A percentile compares a stretch with the other conserved stretches of the same genome.
Conservation (phyloP, 805 yeast species). For the Zygotorulaspora florentina region DNA sequence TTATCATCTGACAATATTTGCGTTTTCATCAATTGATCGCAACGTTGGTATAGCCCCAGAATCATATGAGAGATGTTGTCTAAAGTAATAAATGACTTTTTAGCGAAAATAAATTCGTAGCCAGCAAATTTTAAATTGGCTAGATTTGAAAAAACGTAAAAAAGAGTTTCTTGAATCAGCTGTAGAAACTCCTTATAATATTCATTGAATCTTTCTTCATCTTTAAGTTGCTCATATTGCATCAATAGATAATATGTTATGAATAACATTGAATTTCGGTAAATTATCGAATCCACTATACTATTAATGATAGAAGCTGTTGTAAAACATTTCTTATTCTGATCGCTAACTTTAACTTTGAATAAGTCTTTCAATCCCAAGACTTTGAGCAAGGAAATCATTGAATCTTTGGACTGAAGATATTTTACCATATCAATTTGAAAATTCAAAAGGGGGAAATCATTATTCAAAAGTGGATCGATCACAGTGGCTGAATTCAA, state of each 20-base stretch:
- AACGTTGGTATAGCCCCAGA: slow-evolving; percentile 26
- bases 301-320: slow-evolving; percentile 25
- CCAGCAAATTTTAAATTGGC: slow-evolving; percentile 32
- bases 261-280: slow-evolving; percentile 26
- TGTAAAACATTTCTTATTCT: slow-evolving; percentile 22
- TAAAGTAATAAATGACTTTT: slow-evolving; percentile 25
- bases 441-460: slow-evolving; percentile 18
- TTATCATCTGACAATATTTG: slow-evolving; percentile 3
- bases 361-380: slow-evolving; percentile 17
- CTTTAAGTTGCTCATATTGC: slow-evolving; percentile 25
- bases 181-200: slow-evolving; percentile 25
- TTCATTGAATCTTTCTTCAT: slow-evolving; percentile 18
- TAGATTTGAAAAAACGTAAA: slow-evolving; percentile 31
- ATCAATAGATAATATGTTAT: slow-evolving; percentile 23
- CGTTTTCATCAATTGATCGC: slow-evolving; percentile 3
- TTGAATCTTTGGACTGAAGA: slow-evolving; percentile 25
- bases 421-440: slow-evolving; percentile 27
- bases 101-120: slow-evolving; percentile 30
- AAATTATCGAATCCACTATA: slow-evolving; percentile 28
- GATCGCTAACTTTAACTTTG: slow-evolving; percentile 20
- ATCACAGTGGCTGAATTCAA: slow-evolving; percentile 23
- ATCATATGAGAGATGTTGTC: slow-evolving; percentile 24
- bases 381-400: slow-evolving; percentile 23
- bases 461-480: slow-evolving; percentile 26
- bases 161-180: slow-evolving; percentile 28